phyloP scores from a whole-genome alignment of 108 stramenopile species.

The Nitzschia putrida region DNA sequence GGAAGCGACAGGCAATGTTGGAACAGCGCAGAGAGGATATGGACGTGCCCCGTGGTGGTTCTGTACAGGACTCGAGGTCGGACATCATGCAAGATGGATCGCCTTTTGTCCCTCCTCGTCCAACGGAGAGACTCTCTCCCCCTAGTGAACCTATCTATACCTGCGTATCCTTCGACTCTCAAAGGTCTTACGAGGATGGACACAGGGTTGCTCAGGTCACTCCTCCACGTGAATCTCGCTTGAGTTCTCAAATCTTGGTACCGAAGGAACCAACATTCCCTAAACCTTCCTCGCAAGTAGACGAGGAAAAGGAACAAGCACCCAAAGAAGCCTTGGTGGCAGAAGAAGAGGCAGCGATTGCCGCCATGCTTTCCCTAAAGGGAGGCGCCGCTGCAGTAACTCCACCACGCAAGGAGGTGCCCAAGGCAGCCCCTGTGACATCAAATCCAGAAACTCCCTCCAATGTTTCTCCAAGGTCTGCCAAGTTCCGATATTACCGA shows the following conservation, averaged over 20 bases:
- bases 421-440: neutral
- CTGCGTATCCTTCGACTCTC: conserved; percentile 38
- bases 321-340: conserved; percentile 16
- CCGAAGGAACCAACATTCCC: neutral
- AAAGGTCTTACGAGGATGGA: conserved; percentile 29
- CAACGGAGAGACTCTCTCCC: conserved; percentile 5
- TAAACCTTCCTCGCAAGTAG: conserved; percentile 1
- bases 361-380: conserved; percentile 43
- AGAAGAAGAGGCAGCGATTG: conserved; percentile 44
- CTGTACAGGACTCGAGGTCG: neutral
- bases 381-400: neutral
- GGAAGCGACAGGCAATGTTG: conserved; percentile 37
- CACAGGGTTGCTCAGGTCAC: neutral
- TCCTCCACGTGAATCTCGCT: neutral
- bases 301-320: conserved; percentile 1
- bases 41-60: conserved; percentile 1
- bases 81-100: neutral
- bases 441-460: neutral
- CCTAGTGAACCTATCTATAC: conserved; percentile 32
- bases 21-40: conserved; percentile 24
- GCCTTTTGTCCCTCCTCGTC: neutral
- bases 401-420: neutral
- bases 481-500: conserved; percentile 16
- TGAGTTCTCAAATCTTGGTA: neutral
- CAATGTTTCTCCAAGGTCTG: neutral